Conservation (phyloP, 495 filamentous ascomycete species). For the Bryoglossum gracile region DNA sequence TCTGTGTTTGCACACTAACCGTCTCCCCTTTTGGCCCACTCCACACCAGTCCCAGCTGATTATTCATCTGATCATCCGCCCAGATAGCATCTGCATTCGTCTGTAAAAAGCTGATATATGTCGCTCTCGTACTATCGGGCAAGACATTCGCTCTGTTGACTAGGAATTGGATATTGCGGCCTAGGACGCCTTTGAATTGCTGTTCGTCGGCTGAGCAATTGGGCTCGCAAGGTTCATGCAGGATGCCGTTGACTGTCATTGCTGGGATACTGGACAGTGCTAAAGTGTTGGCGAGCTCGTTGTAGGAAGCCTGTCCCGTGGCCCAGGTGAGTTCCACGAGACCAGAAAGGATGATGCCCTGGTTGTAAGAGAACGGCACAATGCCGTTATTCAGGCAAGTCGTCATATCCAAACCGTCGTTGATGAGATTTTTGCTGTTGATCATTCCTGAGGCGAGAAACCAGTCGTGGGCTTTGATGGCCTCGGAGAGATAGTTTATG, state of each 20-base stretch:
- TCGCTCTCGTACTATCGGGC: slow-evolving; percentile 32
- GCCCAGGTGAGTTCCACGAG: slow-evolving; percentile 58
- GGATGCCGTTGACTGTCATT: slow-evolving; percentile 53
- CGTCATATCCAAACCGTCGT: slow-evolving; percentile 56
- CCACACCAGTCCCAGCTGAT: slow-evolving; percentile 52
- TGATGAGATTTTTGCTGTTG: slow-evolving; percentile 55
- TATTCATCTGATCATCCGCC: slow-evolving; percentile 47
- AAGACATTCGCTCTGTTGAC: slow-evolving; percentile 34
- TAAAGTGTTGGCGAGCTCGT: slow-evolving; percentile 52
- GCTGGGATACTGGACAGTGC: slow-evolving; percentile 53
- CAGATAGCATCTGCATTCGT: slow-evolving; percentile 63
- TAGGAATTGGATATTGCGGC: slow-evolving; percentile 59
- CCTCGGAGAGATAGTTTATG: slow-evolving; percentile 49
- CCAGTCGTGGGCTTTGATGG: slow-evolving; percentile 57
- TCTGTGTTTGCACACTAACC: slow-evolving; percentile 54
- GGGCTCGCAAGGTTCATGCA: slow-evolving; percentile 58
- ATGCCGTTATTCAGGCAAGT: slow-evolving; percentile 48
- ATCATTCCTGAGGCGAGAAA: slow-evolving; percentile 59
- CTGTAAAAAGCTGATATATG: slow-evolving; percentile 49
- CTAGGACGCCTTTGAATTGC: slow-evolving; percentile 77
- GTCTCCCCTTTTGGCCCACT: slow-evolving; percentile 38
- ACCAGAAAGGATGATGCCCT: slow-evolving; percentile 67
- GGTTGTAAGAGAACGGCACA: slow-evolving; percentile 68
- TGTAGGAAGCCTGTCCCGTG: slow-evolving; percentile 29
- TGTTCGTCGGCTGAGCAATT: slow-evolving; percentile 49